Base-by-base conservation (phyloP, 768 basidiomycete species). In the Panus rudis region DNA sequence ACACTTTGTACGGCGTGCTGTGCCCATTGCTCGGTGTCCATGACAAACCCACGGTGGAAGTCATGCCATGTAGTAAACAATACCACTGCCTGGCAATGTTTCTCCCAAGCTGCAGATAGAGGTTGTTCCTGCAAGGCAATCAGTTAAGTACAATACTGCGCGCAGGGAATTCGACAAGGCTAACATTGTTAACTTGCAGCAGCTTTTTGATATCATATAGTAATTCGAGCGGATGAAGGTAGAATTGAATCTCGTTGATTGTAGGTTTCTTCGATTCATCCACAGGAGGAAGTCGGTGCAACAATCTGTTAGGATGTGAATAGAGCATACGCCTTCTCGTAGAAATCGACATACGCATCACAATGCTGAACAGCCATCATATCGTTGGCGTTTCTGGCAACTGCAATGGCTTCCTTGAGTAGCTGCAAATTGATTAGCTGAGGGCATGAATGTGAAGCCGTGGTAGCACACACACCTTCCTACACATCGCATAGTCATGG, bases 201-300 rank as follows among this genome's bases (percentile, higher is more conserved):
- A 90, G 70, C 58, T 90, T 90, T 55, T 73, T 72, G 11, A 84
- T 78, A 56, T 91, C 89, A 53, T 73, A 81, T 31, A 91, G 69
- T 28, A 89, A 69, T 58, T 91, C 88, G 4, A 79, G 67, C 12
- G 87, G 84, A 50, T 88, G 80, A 27, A 86, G 66, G 52, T 84
- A 76, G 4, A 81, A 75, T 54, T 90, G 85, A 10, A 88, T 73
- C 61, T 84, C 80, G 53, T 87, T 85, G 20, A 89, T 57, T 35
- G 67, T 55, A 20, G 74, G 78, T 51, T 67, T 75, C 39, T 64
- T 64, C 2, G 67, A 68, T 16, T 69, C 63, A 42, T 65, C 65
- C 35, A 60, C 61, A 13, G 76, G 68, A 12, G 83, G 81, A 19
- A 90, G 67, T 13, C 89, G 81, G 61, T 86, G 78, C 21, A 85